These are phyloP conservation scores for Aphanomyces stellatus DNA, from an alignment of 352 stramenopile species.

Conservation along the genomic window DNA sequence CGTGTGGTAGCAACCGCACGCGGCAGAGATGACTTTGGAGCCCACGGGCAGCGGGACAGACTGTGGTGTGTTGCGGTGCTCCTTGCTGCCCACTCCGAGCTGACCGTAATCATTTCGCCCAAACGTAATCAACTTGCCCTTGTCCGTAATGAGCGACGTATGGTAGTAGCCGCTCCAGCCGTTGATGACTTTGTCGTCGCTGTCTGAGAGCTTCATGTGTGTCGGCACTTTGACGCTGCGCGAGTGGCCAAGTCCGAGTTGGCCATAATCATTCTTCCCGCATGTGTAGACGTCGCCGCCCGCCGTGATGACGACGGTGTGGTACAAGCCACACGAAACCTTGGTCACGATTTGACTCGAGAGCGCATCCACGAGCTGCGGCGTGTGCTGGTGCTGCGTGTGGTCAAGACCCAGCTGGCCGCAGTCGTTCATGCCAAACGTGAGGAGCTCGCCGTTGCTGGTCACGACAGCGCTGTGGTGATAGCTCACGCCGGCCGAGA, in stretches of 20 bases:
- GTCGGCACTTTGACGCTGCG: conserved; percentile 67
- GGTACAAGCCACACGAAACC: conserved; percentile 72
- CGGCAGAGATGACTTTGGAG: conserved; percentile 63
- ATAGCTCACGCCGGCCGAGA: conserved; percentile 70
- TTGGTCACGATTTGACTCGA: conserved; percentile 60
- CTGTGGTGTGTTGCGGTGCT: conserved; percentile 77
- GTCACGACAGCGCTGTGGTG: conserved; percentile 80
- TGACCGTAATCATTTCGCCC: conserved; percentile 82
- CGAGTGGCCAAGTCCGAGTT: conserved; percentile 72
- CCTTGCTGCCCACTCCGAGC: conserved; percentile 80
- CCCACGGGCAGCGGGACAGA: conserved; percentile 70
- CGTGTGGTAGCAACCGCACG: conserved; percentile 80
- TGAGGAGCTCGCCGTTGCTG: conserved; percentile 64
- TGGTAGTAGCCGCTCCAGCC: conserved; percentile 84
- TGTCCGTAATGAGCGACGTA: conserved; percentile 65
- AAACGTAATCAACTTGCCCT: conserved; percentile 79
- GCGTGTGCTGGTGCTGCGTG: conserved; percentile 77
- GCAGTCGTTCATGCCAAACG: conserved; percentile 85
- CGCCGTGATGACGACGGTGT: conserved; percentile 55
- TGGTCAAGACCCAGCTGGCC: conserved; percentile 75
- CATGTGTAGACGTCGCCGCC: conserved; percentile 75
- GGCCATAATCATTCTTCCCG: conserved; percentile 83
- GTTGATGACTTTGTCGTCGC: conserved; percentile 65
- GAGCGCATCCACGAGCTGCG: conserved; percentile 63
- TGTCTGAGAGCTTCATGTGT: conserved; percentile 52